Conservation (phyloP, 345 rosid genomes). For the Eucalyptus tenuipes region DNA sequence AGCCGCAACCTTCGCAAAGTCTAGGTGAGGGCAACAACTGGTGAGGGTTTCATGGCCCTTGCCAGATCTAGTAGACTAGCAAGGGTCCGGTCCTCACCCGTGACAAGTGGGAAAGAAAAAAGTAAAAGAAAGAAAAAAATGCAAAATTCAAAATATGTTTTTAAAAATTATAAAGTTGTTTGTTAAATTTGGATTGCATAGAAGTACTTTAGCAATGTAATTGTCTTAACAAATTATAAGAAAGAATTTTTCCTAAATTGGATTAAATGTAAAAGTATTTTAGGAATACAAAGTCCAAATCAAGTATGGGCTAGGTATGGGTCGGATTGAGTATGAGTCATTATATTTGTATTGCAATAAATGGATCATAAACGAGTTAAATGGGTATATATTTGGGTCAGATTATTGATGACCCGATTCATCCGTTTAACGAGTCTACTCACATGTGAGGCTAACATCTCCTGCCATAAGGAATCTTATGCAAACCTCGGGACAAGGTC, state of each 20-base stretch:
- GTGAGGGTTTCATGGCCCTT: background rate
- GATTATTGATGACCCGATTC: too few relatives aligned
- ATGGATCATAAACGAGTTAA: too few relatives aligned
- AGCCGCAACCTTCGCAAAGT: background rate
- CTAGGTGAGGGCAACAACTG: background rate
- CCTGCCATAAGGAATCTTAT: background rate
- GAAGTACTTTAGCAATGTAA: background rate
- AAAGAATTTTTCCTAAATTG: background rate
- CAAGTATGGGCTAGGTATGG: background rate
- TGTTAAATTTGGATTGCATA: background rate
- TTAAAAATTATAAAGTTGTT: too few relatives aligned
- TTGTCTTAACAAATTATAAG: too few relatives aligned
- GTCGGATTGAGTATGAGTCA: background rate
- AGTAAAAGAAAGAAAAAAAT: background rate
- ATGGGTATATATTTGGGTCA: rapidly evolving
- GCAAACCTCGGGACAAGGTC: background rate
- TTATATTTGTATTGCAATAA: too few relatives aligned
- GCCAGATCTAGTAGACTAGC: background rate
- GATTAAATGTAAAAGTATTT: too few relatives aligned
- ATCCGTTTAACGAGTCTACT: background rate
- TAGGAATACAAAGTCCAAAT: rapidly evolving
- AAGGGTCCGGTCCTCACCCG: rapidly evolving
- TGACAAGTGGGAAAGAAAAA: background rate
- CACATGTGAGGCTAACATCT: background rate
- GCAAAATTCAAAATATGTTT: too few relatives aligned